A percentile compares a stretch with the other conserved stretches of the same genome.
These are phyloP conservation scores for Alopecurus myosuroides DNA, from an alignment of 176 grass and related monocot species.

Conservation along the genomic window DNA sequence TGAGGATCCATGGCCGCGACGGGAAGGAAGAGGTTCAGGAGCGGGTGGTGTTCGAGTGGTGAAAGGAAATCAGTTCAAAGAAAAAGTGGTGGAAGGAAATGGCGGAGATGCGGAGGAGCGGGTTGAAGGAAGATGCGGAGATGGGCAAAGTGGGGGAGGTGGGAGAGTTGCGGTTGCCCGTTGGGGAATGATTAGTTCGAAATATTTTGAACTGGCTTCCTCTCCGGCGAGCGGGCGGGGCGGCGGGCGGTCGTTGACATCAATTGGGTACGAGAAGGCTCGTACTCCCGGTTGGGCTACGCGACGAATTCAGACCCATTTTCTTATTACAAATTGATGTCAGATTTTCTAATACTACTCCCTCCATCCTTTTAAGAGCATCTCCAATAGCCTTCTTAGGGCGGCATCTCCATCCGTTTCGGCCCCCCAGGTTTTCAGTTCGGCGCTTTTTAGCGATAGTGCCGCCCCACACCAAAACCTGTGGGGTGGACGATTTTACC, in stretches of 20 bases:
- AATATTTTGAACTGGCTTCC: constrained; percentile 31
- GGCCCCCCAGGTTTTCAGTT: too few relatives aligned
- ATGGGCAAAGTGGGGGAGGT: not conserved
- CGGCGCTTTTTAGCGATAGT: too few relatives aligned
- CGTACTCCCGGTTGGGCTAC: not conserved
- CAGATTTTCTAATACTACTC: too few relatives aligned
- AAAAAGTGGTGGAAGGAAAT: not conserved
- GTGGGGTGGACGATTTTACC: too few relatives aligned
- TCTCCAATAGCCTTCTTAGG: too few relatives aligned
- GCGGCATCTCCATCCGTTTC: too few relatives aligned
- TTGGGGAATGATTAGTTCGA: constrained; percentile 16
- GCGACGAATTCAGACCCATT: not conserved
- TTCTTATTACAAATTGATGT: too few relatives aligned
- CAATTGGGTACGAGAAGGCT: not conserved
- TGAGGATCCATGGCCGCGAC: constrained; percentile 35
- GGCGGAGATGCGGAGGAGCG: not conserved
- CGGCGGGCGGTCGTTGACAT: not conserved
- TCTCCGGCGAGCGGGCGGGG: not conserved
- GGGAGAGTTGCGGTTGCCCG: constrained; percentile 9
- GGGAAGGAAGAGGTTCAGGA: not conserved
- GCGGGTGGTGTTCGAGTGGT: not conserved
- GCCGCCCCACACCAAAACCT: too few relatives aligned
- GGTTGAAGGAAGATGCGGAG: not conserved
- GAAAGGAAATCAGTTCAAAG: not conserved
- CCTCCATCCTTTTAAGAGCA: too few relatives aligned